phyloP scores from a whole-genome alignment of 2,329 filamentous ascomycete species.

The Drechslerella coelobrocha region DNA sequence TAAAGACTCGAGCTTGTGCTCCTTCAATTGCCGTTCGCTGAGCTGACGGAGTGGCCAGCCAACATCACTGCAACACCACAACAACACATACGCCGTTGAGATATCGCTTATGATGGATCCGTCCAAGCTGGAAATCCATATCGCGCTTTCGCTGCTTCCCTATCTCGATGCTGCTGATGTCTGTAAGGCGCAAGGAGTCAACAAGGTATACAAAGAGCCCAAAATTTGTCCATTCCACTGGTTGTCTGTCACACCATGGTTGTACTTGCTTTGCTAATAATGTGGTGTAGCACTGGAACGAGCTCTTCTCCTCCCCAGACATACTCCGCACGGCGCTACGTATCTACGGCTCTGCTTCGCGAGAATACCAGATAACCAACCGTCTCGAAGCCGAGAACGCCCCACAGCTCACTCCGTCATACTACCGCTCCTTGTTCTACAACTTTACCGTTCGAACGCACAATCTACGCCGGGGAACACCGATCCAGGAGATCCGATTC shows the following conservation, averaged over 20 bases:
- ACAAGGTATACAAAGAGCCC: constrained; percentile 22
- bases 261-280: constrained; percentile 3
- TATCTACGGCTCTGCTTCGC: constrained; percentile 44
- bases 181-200: constrained; percentile 31
- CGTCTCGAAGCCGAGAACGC: constrained; percentile 31
- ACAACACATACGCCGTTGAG: background rate
- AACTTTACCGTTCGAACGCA: constrained; percentile 43
- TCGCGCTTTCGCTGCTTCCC: constrained; percentile 35
- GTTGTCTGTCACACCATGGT: background rate
- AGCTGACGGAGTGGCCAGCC: background rate
- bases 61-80: background rate
- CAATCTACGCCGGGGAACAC: constrained; percentile 34
- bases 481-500: constrained; percentile 32
- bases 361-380: constrained; percentile 39
- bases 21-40: background rate
- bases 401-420: constrained; percentile 18
- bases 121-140: constrained; percentile 36
- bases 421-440: constrained; percentile 39
- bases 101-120: constrained; percentile 23
- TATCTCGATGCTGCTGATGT: constrained; percentile 39
- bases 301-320: constrained; percentile 45
- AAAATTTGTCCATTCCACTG: background rate
- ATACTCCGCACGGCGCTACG: constrained; percentile 44
- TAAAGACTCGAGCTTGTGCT: background rate
- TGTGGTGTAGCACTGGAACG: constrained; percentile 34